phyloP scores from a whole-genome alignment of 2,329 filamentous ascomycete genomes.

The Beauveria medogensis region DNA sequence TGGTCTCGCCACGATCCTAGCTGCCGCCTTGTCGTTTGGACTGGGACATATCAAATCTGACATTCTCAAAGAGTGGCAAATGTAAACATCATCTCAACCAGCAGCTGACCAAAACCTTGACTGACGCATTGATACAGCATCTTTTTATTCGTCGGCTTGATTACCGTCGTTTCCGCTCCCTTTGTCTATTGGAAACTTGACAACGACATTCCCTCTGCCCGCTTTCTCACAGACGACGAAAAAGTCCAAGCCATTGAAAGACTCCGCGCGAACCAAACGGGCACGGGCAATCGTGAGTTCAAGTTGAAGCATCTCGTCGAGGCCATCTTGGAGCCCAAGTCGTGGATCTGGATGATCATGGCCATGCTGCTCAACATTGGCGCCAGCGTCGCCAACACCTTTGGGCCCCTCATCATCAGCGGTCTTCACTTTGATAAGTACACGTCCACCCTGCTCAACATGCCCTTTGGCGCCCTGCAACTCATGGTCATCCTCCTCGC shows the following conservation, averaged over 20 bases:
- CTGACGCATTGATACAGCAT: constrained; percentile 24
- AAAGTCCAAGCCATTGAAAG: constrained; percentile 61
- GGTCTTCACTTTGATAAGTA: constrained; percentile 54
- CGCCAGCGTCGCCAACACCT: constrained; percentile 54
- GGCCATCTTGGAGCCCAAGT: constrained; percentile 39
- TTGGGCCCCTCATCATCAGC: constrained; percentile 54
- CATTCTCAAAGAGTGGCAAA: constrained; percentile 13
- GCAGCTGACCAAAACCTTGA: too few species aligned
- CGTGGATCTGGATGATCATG: constrained; percentile 53
- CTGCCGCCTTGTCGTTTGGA: constrained; percentile 47
- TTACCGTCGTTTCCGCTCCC: constrained; percentile 51
- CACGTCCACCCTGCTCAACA: constrained; percentile 53
- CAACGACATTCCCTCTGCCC: constrained; percentile 46
- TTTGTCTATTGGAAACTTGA: constrained; percentile 53
- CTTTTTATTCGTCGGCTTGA: constrained; percentile 52
- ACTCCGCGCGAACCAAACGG: constrained; percentile 66
- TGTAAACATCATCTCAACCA: background rate
- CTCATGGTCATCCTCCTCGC: constrained; percentile 49
- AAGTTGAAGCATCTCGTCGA: constrained; percentile 57
- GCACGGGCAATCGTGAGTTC: constrained; percentile 62
- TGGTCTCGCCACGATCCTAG: constrained; percentile 48
- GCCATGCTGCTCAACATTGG: constrained; percentile 56
- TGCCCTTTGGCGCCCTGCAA: constrained; percentile 58
- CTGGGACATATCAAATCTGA: constrained; percentile 41
- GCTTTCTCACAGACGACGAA: constrained; percentile 57